A percentile compares a stretch with the other conserved stretches of the same genome.
phyloP scores from a whole-genome alignment of 1,284 basidiomycete species.

The Vanrija sp. region DNA sequence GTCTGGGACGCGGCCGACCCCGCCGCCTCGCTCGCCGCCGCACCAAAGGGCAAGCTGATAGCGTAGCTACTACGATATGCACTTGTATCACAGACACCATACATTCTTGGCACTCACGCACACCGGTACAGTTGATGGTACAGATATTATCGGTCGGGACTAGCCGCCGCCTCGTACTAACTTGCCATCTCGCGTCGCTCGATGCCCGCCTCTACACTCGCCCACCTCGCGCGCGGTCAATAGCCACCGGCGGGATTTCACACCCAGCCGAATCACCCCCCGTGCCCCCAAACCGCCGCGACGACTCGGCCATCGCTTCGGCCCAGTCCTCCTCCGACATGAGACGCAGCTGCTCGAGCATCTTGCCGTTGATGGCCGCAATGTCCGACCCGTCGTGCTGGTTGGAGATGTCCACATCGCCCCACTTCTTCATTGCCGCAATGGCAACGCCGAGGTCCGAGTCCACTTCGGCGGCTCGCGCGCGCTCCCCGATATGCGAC shows the following conservation, averaged over 20 bases:
- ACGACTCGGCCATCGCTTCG: conserved; percentile 22
- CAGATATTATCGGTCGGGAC: no score
- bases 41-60: background rate
- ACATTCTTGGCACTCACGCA: no score
- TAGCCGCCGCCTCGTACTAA: no score
- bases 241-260: no score
- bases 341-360: conserved; percentile 23
- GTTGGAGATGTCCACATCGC: conserved; percentile 19
- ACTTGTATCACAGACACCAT: no score
- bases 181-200: no score
- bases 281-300: conserved; percentile 12
- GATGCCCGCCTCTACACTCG: no score
- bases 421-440: conserved; percentile 23
- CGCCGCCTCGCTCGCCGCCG: background rate
- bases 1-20: conserved; percentile 56
- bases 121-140: no score
- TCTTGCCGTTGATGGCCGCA: conserved; percentile 29
- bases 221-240: no score
- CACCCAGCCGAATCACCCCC: no score
- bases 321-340: conserved; percentile 25
- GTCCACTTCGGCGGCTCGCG: conserved; percentile 22
- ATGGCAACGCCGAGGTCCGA: conserved; percentile 30
- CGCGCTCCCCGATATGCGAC: conserved; percentile 7
- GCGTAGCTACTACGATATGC: background rate
- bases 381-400: conserved; percentile 23